These are phyloP conservation scores for Pinus albicaulis DNA, from an alignment of 75 land plant species.

Conservation along the genomic window DNA sequence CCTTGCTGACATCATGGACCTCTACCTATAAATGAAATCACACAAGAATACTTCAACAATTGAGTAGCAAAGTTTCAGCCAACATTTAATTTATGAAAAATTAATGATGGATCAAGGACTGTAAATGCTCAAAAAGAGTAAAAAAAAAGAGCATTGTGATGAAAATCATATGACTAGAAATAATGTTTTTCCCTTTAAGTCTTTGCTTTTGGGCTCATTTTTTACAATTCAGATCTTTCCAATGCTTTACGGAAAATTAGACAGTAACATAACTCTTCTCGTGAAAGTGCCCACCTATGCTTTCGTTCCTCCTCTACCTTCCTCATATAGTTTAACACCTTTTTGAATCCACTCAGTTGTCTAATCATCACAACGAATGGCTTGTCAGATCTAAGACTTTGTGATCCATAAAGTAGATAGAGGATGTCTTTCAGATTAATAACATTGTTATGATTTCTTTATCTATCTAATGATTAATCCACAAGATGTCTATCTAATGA, in stretches of 20 bases:
- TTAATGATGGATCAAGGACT: not conserved
- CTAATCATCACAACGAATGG: constrained; percentile 4
- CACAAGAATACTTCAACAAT: constrained; percentile 2
- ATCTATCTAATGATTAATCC: no score
- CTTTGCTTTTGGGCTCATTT: no score
- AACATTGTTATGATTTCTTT: no score
- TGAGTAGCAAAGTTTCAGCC: not conserved
- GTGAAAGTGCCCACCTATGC: constrained; percentile 56
- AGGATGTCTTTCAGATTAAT: no score
- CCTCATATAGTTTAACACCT: constrained; percentile 92
- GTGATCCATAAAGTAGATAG: no score
- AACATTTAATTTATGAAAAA: not conserved
- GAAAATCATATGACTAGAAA: not conserved
- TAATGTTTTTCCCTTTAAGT: not conserved
- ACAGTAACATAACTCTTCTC: constrained; percentile 78
- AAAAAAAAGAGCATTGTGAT: not conserved
- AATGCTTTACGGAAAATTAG: not conserved
- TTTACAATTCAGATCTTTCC: no score
- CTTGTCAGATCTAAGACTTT: no score
- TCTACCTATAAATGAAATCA: constrained; percentile 59
- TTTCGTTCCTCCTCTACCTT: constrained; percentile 83
- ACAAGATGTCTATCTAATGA: no score
- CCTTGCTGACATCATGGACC: constrained; percentile 97
- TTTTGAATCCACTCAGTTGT: constrained; percentile 96
- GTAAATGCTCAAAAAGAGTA: not conserved